phyloP scores from a whole-genome alignment of 2,329 filamentous ascomycete species.

The Trichoderma pleuroti region DNA sequence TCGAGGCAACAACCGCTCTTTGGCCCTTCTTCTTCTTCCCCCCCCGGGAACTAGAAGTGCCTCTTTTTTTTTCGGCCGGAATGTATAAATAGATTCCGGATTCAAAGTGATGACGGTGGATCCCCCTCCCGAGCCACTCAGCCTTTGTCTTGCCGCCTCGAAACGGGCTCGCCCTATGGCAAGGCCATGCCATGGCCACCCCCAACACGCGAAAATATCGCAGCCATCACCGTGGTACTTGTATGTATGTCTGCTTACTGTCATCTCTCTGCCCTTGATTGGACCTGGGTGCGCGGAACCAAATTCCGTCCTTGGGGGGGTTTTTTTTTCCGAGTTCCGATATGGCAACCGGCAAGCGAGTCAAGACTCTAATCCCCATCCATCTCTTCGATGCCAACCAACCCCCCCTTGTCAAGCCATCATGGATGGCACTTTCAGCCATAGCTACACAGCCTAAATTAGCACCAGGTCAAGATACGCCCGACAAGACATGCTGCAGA shows the following conservation, averaged over 20 bases:
- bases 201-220: neutral
- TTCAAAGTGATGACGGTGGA: slow-evolving; percentile 8
- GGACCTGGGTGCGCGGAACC: neutral
- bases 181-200: neutral
- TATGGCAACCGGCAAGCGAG: neutral
- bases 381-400: neutral
- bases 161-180: neutral
- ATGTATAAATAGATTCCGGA: slow-evolving; percentile 9
- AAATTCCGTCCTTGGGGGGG: neutral
- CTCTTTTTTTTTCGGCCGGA: neutral
- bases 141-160: neutral
- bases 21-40: neutral
- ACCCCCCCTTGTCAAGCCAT: neutral
- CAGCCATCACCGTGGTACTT: neutral
- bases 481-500: neutral
- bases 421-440: neutral
- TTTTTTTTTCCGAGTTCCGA: neutral
- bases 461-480: neutral
- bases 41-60: neutral
- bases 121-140: neutral
- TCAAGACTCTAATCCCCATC: neutral
- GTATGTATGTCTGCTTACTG: neutral
- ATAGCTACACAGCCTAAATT: neutral
- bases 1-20: neutral
- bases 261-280: neutral